Evolutionary conservation across 1,284 basidiomycete species (phyloP).

Genomic region (Microstroma glucosiphilum): DNA sequence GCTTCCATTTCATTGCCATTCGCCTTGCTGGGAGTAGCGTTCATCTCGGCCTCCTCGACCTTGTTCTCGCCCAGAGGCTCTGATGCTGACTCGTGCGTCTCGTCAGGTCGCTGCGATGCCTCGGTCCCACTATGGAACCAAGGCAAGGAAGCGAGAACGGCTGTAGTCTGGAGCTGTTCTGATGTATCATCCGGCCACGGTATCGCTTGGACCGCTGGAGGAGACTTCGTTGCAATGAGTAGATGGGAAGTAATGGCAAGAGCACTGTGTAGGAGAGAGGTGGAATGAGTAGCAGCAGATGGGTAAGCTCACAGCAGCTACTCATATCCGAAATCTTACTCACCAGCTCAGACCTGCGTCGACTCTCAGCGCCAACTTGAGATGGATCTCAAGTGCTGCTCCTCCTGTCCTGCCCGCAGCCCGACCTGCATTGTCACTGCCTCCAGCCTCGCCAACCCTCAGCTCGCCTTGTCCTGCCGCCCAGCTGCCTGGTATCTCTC

Average conservation of each 20-base stretch:
- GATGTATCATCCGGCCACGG: constrained; percentile 39
- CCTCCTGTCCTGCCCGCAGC: constrained; percentile 6
- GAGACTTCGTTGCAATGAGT: constrained; percentile 37
- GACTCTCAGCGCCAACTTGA: constrained; percentile 38
- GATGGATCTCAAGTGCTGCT: constrained; percentile 23
- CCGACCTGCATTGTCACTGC: no score
- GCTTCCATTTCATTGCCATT: no score
- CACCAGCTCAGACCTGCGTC: constrained; percentile 38
- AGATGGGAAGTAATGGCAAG: constrained; percentile 25
- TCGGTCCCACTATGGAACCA: neutral
- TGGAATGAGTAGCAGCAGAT: no score
- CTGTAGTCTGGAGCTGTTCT: constrained; percentile 18
- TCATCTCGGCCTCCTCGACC: no score
- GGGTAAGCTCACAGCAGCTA: no score
- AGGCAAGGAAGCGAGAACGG: neutral
- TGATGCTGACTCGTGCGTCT: no score
- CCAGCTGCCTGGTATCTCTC: constrained; percentile 25
- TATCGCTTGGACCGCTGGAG: constrained; percentile 43
- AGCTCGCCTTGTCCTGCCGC: no score
- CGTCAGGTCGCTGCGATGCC: neutral
- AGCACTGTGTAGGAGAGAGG: no score
- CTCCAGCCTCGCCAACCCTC: no score
- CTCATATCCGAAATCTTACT: no score
- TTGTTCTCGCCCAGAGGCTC: no score
- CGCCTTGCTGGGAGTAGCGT: no score